These are phyloP conservation scores for Bacidia rubella DNA, from an alignment of 495 filamentous ascomycete species.

Conservation along the genomic window DNA sequence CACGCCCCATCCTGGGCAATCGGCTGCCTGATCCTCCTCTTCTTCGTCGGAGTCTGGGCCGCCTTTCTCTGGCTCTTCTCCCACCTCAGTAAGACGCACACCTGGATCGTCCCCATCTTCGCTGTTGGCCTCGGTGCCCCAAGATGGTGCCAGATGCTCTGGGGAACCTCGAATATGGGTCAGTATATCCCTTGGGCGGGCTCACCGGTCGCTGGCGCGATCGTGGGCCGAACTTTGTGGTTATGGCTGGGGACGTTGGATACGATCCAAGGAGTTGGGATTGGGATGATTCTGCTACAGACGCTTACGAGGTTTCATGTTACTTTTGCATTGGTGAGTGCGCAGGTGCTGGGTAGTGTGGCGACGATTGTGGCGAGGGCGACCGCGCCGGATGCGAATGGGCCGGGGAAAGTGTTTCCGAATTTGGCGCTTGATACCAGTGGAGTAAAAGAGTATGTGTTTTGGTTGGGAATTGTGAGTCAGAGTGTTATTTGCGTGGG, in stretches of 20 bases:
- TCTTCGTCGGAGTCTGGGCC: constrained; percentile 48
- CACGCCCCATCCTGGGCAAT: constrained; percentile 41
- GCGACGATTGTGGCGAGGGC: constrained; percentile 45
- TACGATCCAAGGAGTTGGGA: constrained; percentile 45
- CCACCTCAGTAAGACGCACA: constrained; percentile 37
- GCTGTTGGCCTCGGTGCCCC: constrained; percentile 50
- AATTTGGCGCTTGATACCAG: constrained; percentile 35
- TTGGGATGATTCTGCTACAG: constrained; percentile 51
- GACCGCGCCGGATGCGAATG: constrained; percentile 43
- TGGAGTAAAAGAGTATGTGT: constrained; percentile 43
- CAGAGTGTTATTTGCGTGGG: constrained; percentile 51
- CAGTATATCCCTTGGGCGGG: constrained; percentile 48
- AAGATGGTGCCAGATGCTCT: constrained; percentile 53
- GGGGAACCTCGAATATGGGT: constrained; percentile 44
- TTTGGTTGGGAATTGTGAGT: constrained; percentile 50
- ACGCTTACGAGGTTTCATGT: constrained; percentile 50
- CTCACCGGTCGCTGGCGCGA: constrained; percentile 31
- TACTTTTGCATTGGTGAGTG: constrained; percentile 38
- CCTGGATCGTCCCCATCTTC: constrained; percentile 54
- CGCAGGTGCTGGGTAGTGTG: constrained; percentile 42
- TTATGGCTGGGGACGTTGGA: constrained; percentile 54
- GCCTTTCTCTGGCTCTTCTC: constrained; percentile 34
- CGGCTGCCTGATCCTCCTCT: constrained; percentile 37
- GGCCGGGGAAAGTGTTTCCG: constrained; percentile 52
- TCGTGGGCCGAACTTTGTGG: constrained; percentile 44